These are phyloP conservation scores for Brettanomyces bruxellensis DNA, from an alignment of 805 yeast genomes.

Conservation along the genomic window DNA sequence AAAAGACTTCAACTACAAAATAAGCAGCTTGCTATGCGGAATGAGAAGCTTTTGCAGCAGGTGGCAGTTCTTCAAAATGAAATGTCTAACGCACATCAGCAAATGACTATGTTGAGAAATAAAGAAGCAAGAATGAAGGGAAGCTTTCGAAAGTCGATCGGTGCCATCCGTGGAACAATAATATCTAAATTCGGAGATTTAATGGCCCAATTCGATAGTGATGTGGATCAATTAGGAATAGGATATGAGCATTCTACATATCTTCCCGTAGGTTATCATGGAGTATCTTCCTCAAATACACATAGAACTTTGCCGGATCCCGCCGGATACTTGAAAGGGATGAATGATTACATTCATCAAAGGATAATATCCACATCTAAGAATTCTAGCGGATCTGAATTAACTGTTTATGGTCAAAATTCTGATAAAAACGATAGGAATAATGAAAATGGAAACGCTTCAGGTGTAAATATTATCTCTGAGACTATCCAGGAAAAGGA, in stretches of 20 bases:
- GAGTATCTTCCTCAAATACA: no score
- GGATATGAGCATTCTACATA: constrained; percentile 2
- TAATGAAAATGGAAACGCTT: neutral
- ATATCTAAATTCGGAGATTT: constrained; percentile 6
- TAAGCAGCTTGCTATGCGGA: constrained; percentile 49
- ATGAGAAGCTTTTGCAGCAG: constrained; percentile 41
- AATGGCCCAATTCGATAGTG: constrained; percentile 8
- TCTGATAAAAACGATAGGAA: constrained; percentile 19
- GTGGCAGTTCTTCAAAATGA: constrained; percentile 45
- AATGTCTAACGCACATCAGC: constrained; percentile 20
- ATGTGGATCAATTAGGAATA: constrained; percentile 6
- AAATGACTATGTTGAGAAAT: constrained; percentile 20
- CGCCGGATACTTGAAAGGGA: no score
- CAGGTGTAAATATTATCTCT: no score
- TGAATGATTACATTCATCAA: no score
- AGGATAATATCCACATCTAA: no score
- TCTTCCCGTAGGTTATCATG: no score
- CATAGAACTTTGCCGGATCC: no score
- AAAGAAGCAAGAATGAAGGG: constrained; percentile 12
- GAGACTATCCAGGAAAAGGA: no score
- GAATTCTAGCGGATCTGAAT: no score
- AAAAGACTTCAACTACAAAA: constrained; percentile 36
- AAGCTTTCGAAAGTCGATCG: constrained; percentile 4
- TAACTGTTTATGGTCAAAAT: constrained; percentile 23
- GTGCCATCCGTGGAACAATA: constrained; percentile 6